Percentiles rank a stretch among this genome's conserved stretches.
These are phyloP conservation scores for Cyanodermella asteris DNA, from an alignment of 2,329 filamentous ascomycete species.

Conservation along the genomic window DNA sequence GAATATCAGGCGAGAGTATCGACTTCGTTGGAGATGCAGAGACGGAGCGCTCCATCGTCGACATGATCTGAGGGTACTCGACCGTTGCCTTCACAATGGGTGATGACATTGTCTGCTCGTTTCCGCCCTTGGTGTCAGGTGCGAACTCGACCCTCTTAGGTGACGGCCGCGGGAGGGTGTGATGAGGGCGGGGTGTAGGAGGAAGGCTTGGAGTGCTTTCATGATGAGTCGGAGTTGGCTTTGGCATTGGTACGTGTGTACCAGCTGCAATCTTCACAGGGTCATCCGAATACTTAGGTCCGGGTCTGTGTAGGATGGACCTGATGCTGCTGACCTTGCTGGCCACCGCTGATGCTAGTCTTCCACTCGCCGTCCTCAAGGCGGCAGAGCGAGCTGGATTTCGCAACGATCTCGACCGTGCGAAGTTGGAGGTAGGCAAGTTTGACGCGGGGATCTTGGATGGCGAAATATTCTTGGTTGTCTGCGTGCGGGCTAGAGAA, in stretches of 20 bases:
- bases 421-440: constrained; percentile 28
- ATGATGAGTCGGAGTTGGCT: constrained; percentile 19
- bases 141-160: constrained; percentile 75
- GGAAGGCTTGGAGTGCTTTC: constrained; percentile 27
- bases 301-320: constrained; percentile 39
- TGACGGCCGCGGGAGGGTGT: constrained; percentile 39
- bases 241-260: constrained; percentile 25
- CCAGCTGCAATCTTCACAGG: constrained; percentile 36
- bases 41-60: not conserved
- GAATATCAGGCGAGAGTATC: constrained; percentile 8
- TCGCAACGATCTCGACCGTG: too few relatives aligned
- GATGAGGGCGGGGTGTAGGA: constrained; percentile 11
- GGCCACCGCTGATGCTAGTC: too few relatives aligned
- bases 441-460: constrained; percentile 32
- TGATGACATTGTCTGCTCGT: constrained; percentile 16
- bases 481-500: constrained; percentile 40
- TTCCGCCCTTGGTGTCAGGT: constrained; percentile 36
- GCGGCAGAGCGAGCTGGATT: constrained; percentile 19
- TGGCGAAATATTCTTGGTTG: constrained; percentile 30
- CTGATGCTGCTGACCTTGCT: constrained; percentile 33
- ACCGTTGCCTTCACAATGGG: constrained; percentile 22
- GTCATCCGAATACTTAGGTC: constrained; percentile 37
- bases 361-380: constrained; percentile 17
- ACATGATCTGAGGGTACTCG: constrained; percentile 13
- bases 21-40: constrained; percentile 6